A percentile compares a stretch with the other conserved stretches of the same genome.
phyloP scores from a whole-genome alignment of 2,329 filamentous ascomycete species.

The Nemania sp. region DNA sequence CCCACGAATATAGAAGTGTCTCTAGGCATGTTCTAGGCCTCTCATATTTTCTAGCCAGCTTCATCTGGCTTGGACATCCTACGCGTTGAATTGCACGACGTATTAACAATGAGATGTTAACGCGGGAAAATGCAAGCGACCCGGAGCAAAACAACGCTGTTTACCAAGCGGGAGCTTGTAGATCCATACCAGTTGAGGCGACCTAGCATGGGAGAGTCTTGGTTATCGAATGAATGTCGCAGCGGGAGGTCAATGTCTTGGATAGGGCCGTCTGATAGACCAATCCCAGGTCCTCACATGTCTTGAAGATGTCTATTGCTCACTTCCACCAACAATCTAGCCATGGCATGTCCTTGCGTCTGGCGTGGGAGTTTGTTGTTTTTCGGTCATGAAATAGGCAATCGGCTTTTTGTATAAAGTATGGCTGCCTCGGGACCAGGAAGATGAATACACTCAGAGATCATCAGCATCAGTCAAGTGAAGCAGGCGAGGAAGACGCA shows the following conservation, averaged over 20 bases:
- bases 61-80: not conserved
- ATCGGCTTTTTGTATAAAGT: constrained; percentile 29
- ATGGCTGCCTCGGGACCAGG: constrained; percentile 16
- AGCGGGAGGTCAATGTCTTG: constrained; percentile 25
- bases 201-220: constrained; percentile 23
- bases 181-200: constrained; percentile 18
- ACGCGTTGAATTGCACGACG: constrained; percentile 3
- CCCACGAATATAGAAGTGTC: not conserved
- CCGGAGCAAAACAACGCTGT: not conserved
- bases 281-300: constrained; percentile 19
- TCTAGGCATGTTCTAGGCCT: not conserved
- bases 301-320: constrained; percentile 18
- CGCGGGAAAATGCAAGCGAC: constrained; percentile 25
- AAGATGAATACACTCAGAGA: constrained; percentile 5
- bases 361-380: constrained; percentile 18
- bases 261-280: constrained; percentile 18
- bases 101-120: not conserved
- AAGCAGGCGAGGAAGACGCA: constrained; percentile 18
- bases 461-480: constrained; percentile 27
- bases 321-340: constrained; percentile 29
- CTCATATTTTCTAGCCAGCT: not conserved
- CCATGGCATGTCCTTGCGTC: constrained; percentile 26
- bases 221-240: constrained; percentile 23
- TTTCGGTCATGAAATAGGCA: not conserved
- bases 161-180: not conserved